phyloP scores from a whole-genome alignment of 2,329 filamentous ascomycete species.

The Fusarium pilosicola region DNA sequence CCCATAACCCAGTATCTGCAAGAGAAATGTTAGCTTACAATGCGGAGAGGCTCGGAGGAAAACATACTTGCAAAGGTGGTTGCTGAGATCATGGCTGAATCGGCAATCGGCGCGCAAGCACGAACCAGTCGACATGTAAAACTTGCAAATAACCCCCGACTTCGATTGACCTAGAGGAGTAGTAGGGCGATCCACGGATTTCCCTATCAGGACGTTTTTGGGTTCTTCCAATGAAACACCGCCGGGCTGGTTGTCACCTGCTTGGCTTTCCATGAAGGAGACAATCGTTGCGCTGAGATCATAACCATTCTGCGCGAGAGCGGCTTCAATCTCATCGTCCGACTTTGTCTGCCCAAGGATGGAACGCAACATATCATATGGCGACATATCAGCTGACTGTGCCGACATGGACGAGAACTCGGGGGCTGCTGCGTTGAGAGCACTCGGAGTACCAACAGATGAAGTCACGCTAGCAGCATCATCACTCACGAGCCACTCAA shows the following conservation, averaged over 20 bases:
- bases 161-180: conserved; percentile 82
- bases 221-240: conserved; percentile 60
- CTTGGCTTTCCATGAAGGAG: conserved; percentile 80
- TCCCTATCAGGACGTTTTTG: conserved; percentile 83
- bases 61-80: conserved; percentile 96
- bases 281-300: conserved; percentile 93
- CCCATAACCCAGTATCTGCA: conserved; percentile 93
- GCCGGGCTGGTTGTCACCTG: conserved; percentile 47
- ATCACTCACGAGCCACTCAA: conserved; percentile 97
- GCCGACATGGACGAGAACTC: conserved; percentile 73
- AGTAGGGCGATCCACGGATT: conserved; percentile 84
- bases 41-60: neutral
- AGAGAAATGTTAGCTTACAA: conserved; percentile 3
- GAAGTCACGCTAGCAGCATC: conserved; percentile 84
- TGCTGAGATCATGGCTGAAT: conserved; percentile 95
- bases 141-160: conserved; percentile 93
- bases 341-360: conserved; percentile 89
- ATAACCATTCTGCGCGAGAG: conserved; percentile 88
- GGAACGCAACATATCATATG: conserved; percentile 96
- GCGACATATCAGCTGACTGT: conserved; percentile 90
- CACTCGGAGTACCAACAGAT: conserved; percentile 73
- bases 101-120: conserved; percentile 95
- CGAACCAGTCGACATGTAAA: conserved; percentile 94
- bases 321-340: conserved; percentile 94
- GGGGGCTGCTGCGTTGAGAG: conserved; percentile 80